Evolutionary conservation across 805 yeast species (phyloP).

Genomic region (Saccharomycopsis guyanensis): DNA sequence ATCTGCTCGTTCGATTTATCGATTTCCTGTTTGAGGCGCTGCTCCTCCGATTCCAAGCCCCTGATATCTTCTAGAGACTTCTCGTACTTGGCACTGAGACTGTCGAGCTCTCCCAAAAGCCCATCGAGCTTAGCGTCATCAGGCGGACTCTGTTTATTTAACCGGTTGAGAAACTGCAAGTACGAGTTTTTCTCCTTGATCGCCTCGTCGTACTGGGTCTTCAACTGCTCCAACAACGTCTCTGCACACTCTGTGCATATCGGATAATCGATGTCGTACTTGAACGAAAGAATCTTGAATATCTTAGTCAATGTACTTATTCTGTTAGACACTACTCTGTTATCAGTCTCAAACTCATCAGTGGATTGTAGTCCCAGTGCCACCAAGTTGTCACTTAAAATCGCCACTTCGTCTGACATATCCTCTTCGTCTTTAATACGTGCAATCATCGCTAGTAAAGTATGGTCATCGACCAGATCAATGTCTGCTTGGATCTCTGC

Average conservation of each 20-base stretch:
- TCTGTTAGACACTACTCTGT: constrained; percentile 38
- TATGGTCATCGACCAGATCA: constrained; percentile 13
- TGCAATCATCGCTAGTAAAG: constrained; percentile 3
- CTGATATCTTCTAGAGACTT: constrained; percentile 41
- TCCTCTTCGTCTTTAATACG: constrained; percentile 1
- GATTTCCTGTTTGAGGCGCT: constrained; percentile 36
- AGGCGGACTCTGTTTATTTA: constrained; percentile 40
- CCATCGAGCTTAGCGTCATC: constrained; percentile 22
- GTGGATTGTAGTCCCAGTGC: neutral
- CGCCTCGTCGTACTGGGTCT: constrained; percentile 61
- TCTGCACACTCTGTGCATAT: constrained; percentile 83
- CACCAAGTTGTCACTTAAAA: neutral
- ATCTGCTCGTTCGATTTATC: constrained; percentile 41
- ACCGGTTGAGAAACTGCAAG: constrained; percentile 59
- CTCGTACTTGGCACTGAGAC: constrained; percentile 32
- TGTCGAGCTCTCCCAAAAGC: constrained; percentile 23
- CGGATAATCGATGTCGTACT: constrained; percentile 77
- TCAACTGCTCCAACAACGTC: constrained; percentile 54
- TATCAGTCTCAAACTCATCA: constrained; percentile 26
- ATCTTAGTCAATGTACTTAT: constrained; percentile 52
- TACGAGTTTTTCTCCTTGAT: constrained; percentile 75
- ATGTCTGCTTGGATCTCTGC: constrained; percentile 5
- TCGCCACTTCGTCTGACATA: neutral
- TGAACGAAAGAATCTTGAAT: constrained; percentile 63
- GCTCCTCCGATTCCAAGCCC: constrained; percentile 32